A percentile compares a stretch with the other conserved stretches of the same genome.
These are phyloP conservation scores for Mimosa bimucronata DNA, from an alignment of 306 rosid genomes.

Conservation along the genomic window DNA sequence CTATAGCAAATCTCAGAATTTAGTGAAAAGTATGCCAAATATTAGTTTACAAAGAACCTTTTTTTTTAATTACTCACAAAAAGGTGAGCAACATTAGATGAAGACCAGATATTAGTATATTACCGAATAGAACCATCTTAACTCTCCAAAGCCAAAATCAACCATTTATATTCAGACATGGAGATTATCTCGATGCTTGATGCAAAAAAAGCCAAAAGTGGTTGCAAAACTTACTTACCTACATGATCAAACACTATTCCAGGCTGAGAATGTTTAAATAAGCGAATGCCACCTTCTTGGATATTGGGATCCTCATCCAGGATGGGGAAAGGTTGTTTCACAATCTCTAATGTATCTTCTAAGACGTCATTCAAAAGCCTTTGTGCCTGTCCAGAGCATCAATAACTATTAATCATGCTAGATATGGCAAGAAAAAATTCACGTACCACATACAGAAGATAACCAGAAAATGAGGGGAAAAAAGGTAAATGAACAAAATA, in stretches of 20 bases:
- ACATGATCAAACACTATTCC: slow-evolving; percentile 72
- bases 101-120: not conserved
- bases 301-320: slow-evolving; percentile 47
- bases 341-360: slow-evolving; percentile 71
- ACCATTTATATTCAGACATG: slow-evolving; percentile 2
- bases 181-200: not conserved
- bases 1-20: slow-evolving; percentile 28
- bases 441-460: slow-evolving; percentile 13
- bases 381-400: slow-evolving; percentile 64
- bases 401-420: not conserved
- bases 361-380: slow-evolving; percentile 72
- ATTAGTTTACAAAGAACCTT: not conserved
- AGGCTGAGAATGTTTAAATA: slow-evolving; percentile 78
- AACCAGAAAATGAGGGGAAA: slow-evolving; percentile 1
- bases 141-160: slow-evolving; percentile 33
- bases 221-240: slow-evolving; percentile 53
- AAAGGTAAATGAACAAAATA: slow-evolving; percentile 1
- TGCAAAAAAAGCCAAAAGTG: slow-evolving; percentile 19
- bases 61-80: not conserved
- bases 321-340: slow-evolving; percentile 45
- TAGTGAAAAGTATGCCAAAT: slow-evolving; percentile 24
- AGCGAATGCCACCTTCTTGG: slow-evolving; percentile 64
- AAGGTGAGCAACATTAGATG: slow-evolving; percentile 30
- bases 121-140: slow-evolving; percentile 28
- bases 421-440: not conserved